Base-by-base conservation (phyloP, 768 basidiomycete genomes). In the Rhodotorula kratochvilovae region DNA sequence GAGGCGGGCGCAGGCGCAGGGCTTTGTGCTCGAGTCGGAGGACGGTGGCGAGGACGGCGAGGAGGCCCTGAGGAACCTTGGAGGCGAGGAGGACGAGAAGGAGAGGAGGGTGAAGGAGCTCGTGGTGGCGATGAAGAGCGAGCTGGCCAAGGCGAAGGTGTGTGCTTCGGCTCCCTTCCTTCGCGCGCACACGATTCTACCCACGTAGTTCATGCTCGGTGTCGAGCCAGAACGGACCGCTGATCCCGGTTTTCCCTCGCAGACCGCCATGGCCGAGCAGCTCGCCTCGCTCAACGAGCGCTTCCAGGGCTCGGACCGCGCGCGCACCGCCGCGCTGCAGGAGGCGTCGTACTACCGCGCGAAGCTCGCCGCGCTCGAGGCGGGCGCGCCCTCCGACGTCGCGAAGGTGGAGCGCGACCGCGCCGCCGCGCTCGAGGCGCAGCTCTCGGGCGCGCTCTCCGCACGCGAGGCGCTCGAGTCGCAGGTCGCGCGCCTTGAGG, bases 311-410 rank as follows among this genome's bases (percentile, higher is more conserved):
- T 89, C 90, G 0, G 91, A 94, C 73, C 86, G 89, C 61, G 81
- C 87, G 72, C 88, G 89, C 71, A 80, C 84, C 13, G 88, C 86
- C 54, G 96, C 96, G 2, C 81, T 90, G 15, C 91, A 98, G 80
- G 96, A 99, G 81, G 90, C 94, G 5, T 91, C 93, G 1, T 97
- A 90, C 82, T 96, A 93, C 79, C 91, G 94, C 61, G 91, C 94
- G 58, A 97, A 98, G 81, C 83, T 95, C n/a, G 85, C 87, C 5
- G 92, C 95, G 1, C 81, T 91, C 61, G 96, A 98, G 79, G 81
- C 85, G 2, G 84, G 85, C 55, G 85, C 87, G 27, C 85, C 88
- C 17, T 78, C 81, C 12, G 93, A 95, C 45, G 77, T 87, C 4
- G 81, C 83, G 43, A 87, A 87, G 39, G 78, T 94, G 12, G 93